phyloP scores from a whole-genome alignment of 441 rosid genomes.

The Raphanus hybrid region DNA sequence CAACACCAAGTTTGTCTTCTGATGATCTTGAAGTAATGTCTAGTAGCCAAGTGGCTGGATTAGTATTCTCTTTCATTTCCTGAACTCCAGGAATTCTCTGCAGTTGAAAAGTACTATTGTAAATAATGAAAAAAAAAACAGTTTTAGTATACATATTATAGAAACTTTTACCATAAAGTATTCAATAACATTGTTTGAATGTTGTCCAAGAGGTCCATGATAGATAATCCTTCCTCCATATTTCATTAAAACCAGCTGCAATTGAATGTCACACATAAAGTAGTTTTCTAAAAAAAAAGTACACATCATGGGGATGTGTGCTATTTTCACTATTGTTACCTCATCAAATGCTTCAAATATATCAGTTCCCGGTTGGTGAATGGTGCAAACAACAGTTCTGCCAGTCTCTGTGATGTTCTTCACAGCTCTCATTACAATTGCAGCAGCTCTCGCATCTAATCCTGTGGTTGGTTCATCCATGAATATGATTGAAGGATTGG shows the following conservation, averaged over 20 bases:
- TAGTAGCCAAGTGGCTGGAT: constrained; percentile 57
- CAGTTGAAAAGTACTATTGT: not conserved
- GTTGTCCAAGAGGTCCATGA: constrained; percentile 50
- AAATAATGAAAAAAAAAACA: not conserved
- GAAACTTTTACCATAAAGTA: constrained; percentile 50
- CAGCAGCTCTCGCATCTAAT: constrained; percentile 67
- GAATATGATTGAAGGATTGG: constrained; percentile 63
- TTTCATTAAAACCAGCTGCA: constrained; percentile 58
- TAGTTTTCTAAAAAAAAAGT: not conserved
- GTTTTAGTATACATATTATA: not conserved
- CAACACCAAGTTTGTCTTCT: constrained; percentile 46
- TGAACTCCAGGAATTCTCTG: constrained; percentile 49
- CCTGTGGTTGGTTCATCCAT: constrained; percentile 72
- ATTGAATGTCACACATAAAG: not conserved
- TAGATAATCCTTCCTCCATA: constrained; percentile 58
- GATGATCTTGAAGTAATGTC: constrained; percentile 48
- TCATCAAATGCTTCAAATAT: constrained; percentile 61
- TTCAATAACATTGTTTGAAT: constrained; percentile 46
- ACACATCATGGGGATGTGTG: not conserved
- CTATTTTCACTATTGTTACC: constrained; percentile 30
- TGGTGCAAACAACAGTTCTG: constrained; percentile 62
- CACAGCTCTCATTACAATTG: constrained; percentile 64
- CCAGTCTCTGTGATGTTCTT: constrained; percentile 58
- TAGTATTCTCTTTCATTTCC: constrained; percentile 46
- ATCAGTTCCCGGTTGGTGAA: constrained; percentile 64